These are phyloP conservation scores for Oxyria digyna DNA, from an alignment of 148 eudicot species.

Conservation along the genomic window DNA sequence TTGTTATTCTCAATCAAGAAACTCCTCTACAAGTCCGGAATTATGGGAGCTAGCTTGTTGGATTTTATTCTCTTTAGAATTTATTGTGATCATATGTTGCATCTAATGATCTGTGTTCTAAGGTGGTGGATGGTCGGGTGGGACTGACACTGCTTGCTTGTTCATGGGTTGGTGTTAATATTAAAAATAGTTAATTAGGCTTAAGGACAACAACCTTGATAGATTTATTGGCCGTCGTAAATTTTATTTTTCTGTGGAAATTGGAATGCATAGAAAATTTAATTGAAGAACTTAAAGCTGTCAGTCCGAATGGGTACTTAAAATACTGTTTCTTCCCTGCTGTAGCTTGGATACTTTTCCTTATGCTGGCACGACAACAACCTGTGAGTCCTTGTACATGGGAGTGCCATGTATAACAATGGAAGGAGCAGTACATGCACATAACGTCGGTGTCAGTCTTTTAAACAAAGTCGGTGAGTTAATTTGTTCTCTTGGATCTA, in stretches of 20 bases:
- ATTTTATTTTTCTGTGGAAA: neutral
- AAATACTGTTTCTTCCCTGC: neutral
- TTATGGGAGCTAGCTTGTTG: neutral
- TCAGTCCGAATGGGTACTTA: neutral
- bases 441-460: conserved; percentile 97
- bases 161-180: neutral
- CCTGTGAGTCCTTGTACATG: conserved; percentile 95
- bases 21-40: neutral
- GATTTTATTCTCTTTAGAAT: neutral
- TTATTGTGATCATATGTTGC: no score
- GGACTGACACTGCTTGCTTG: neutral
- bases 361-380: conserved; percentile 96
- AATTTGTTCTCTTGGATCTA: neutral
- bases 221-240: neutral
- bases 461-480: conserved; percentile 80
- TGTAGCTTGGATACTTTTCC: conserved; percentile 98
- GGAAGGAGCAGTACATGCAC: conserved; percentile 95
- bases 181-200: neutral
- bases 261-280: neutral
- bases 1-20: neutral
- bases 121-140: neutral
- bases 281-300: neutral
- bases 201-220: neutral
- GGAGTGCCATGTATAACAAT: conserved; percentile 96
- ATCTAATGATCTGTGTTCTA: no score